Evolutionary conservation across 176 grass and related monocot species (phyloP), one percentile per base, ranked within the genome.

Genomic region (Neostapfia colusana): DNA sequence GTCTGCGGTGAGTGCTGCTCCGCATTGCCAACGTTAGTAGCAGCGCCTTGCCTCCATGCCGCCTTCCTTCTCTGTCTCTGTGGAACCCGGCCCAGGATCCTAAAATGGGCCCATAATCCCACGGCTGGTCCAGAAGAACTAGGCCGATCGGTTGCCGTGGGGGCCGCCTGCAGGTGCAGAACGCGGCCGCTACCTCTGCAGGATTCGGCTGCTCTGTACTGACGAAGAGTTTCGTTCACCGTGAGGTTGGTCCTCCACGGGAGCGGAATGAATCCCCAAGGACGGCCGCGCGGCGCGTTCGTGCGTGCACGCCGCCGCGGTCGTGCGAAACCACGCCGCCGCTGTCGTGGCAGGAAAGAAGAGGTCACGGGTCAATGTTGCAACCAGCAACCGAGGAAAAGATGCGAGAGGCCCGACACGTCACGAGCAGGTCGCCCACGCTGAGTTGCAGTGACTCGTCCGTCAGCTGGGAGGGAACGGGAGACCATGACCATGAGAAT

Each of bases 281-380:
- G 3, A 31, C 59, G 58, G 58, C 45, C 15, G 34, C 17, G 69
- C 45, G 79, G 58, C 69, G 79, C 58, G 59, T 82, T 73, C 58
- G 82, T 24, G 74, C 83, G 38, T 67, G 76, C 70, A 75, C 70
- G 63, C 35, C 84, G 69, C 68, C 70, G 70, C 63, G 69, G 78
- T 53, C 63, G 63, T 9, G 41, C 68, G 75, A 53, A 67, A 10
- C 2, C 61, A 23, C 62, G 11, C 61, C n/a, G 56, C 10, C 10
- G 7, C 40, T 6, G 55, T 23, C 23, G 55, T 26, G 23, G 23
- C 55, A 0, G 23, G 55, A 26, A 10, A 12, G 55, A 10, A 51
- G 46, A 65, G 63, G 53, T 61, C 56, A 80, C 63, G 77, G 77
- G 77, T 80, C 84, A 62, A 74, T 58, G 70, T 60, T 17, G 41